Percentiles rank a stretch among this genome's conserved stretches.
Conservation (phyloP, 2,329 filamentous ascomycete genomes). For the Ramularia collo-cygni region DNA sequence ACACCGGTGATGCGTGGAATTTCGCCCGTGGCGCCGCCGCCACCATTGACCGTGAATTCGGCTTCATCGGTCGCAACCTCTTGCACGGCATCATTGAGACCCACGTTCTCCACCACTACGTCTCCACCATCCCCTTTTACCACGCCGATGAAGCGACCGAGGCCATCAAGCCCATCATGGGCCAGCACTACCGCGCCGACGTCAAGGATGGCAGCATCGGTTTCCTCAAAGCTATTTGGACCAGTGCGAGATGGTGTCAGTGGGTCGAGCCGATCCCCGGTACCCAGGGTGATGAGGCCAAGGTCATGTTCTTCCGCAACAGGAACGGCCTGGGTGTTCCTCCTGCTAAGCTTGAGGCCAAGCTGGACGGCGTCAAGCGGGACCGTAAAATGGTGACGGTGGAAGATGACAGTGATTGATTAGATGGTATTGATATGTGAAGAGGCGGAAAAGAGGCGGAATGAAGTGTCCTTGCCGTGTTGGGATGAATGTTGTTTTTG, state of each 20-base stretch:
- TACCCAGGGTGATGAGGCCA: slow-evolving; percentile 71
- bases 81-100: slow-evolving; percentile 97
- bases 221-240: slow-evolving; percentile 80
- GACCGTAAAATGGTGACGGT: slow-evolving; percentile 13
- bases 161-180: slow-evolving; percentile 93
- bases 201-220: slow-evolving; percentile 68
- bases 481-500: no score
- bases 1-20: slow-evolving; percentile 79
- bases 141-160: slow-evolving; percentile 90
- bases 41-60: slow-evolving; percentile 95
- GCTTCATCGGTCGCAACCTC: slow-evolving; percentile 84
- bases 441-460: not conserved
- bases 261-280: slow-evolving; percentile 92
- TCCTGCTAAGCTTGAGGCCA: slow-evolving; percentile 33
- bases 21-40: slow-evolving; percentile 89
- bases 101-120: slow-evolving; percentile 95
- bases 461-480: no score
- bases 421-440: slow-evolving; percentile 6
- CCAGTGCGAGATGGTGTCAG: slow-evolving; percentile 77
- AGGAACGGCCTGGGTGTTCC: slow-evolving; percentile 72
- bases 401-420: slow-evolving; percentile 13
- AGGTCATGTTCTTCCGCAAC: slow-evolving; percentile 93
- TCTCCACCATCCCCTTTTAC: slow-evolving; percentile 95
- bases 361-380: not conserved
- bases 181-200: slow-evolving; percentile 85